Conservation (phyloP, 768 basidiomycete genomes). For the Hygrocybe punicea region DNA sequence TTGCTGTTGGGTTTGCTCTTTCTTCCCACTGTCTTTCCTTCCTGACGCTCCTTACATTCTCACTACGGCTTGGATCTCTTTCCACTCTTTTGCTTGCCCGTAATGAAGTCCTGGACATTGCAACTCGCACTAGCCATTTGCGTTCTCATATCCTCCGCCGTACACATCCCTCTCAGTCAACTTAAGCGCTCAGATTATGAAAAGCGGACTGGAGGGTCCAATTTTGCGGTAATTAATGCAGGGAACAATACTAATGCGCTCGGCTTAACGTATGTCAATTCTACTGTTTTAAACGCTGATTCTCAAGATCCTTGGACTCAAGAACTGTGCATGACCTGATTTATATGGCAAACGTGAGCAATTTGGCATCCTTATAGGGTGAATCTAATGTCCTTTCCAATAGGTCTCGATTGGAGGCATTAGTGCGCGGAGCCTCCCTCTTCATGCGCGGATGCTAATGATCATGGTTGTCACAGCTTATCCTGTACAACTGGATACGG, state of each 20-base stretch:
- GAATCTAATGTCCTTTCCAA: slow-evolving; percentile 9
- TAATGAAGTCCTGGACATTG: slow-evolving; percentile 43
- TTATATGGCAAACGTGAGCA: slow-evolving; percentile 71
- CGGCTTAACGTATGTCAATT: slow-evolving; percentile 42
- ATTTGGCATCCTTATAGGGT: slow-evolving; percentile 4
- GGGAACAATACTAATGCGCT: slow-evolving; percentile 32
- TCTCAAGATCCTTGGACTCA: slow-evolving; percentile 3
- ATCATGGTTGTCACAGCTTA: slow-evolving; percentile 46
- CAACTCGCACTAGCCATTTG: slow-evolving; percentile 39
- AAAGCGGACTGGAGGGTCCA: slow-evolving; percentile 37
- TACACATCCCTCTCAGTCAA: slow-evolving; percentile 48
- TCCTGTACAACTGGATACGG: slow-evolving; percentile 77
- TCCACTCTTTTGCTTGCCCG: slow-evolving; percentile 22
- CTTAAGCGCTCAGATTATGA: slow-evolving; percentile 29
- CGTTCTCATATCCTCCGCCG: slow-evolving; percentile 41
- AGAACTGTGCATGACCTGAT: slow-evolving; percentile 76
- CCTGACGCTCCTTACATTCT: slow-evolving; percentile 13
- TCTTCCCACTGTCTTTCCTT: slow-evolving; percentile 9
- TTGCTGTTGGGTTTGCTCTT: not conserved
- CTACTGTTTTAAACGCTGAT: not conserved
- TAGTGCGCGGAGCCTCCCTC: slow-evolving; percentile 33
- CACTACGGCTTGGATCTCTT: slow-evolving; percentile 10
- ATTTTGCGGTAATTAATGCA: slow-evolving; percentile 35
- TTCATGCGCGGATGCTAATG: slow-evolving; percentile 1
- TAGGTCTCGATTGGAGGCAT: slow-evolving; percentile 66